A percentile compares a stretch with the other conserved stretches of the same genome.
Conservation (phyloP, 148 eudicot genomes). For the Cornus florida region DNA sequence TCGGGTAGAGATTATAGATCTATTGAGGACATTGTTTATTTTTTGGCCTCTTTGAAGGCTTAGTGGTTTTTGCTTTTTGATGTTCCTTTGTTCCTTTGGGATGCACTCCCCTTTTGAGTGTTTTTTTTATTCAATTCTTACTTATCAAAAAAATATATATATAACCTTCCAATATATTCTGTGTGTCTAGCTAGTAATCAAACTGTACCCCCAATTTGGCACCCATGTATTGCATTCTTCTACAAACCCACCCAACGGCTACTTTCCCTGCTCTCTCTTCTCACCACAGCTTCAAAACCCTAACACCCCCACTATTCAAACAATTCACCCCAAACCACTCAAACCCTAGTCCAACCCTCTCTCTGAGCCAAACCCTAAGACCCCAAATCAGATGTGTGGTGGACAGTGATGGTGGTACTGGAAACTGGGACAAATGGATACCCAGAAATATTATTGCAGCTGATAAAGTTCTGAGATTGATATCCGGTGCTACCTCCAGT, state of each 20-base stretch:
- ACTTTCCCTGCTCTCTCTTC: slow-evolving; percentile 13
- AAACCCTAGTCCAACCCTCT: neutral
- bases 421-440: slow-evolving; percentile 45
- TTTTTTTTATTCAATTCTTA: too few relatives aligned
- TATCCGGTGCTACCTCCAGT: slow-evolving; percentile 84
- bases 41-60: too few relatives aligned
- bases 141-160: too few relatives aligned
- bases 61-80: too few relatives aligned
- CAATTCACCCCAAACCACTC: neutral
- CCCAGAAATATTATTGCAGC: slow-evolving; percentile 43
- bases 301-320: slow-evolving; percentile 3
- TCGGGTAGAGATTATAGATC: too few relatives aligned
- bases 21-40: too few relatives aligned
- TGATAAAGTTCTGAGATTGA: slow-evolving; percentile 65
- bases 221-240: slow-evolving; percentile 17
- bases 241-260: slow-evolving; percentile 5
- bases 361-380: slow-evolving; percentile 9
- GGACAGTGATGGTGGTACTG: neutral
- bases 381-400: slow-evolving; percentile 23
- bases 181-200: too few relatives aligned
- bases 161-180: too few relatives aligned
- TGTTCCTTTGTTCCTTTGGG: too few relatives aligned
- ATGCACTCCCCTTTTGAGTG: too few relatives aligned
- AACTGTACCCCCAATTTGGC: too few relatives aligned
- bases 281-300: slow-evolving; percentile 6